These are phyloP conservation scores for Lactarius trivialis DNA, from an alignment of 768 basidiomycete genomes.

Conservation along the genomic window DNA sequence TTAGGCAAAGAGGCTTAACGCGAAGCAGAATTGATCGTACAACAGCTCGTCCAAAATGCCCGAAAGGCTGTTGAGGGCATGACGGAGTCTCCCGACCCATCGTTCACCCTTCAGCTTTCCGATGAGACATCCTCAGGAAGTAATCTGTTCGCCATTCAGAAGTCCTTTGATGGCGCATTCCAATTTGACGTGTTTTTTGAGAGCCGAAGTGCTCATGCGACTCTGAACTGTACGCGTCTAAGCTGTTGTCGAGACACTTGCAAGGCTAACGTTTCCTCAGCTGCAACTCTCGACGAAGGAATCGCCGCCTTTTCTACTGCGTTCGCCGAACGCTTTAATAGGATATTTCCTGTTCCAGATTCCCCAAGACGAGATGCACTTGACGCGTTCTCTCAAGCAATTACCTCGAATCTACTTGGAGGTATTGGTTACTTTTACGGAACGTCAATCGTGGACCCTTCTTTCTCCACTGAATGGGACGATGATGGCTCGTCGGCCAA, in stretches of 20 bases:
- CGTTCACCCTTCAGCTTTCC: slow-evolving; percentile 68
- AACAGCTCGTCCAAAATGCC: slow-evolving; percentile 53
- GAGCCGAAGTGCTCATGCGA: slow-evolving; percentile 58
- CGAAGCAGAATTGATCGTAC: slow-evolving; percentile 52
- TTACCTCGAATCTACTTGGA: slow-evolving; percentile 87
- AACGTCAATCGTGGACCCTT: slow-evolving; percentile 75
- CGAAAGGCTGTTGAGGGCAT: slow-evolving; percentile 49
- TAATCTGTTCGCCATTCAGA: slow-evolving; percentile 86
- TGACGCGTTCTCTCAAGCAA: slow-evolving; percentile 72
- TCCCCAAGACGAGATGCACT: slow-evolving; percentile 46
- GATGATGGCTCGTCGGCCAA: slow-evolving; percentile 45
- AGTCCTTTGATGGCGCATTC: slow-evolving; percentile 76
- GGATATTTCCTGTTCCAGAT: slow-evolving; percentile 60
- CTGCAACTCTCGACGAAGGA: slow-evolving; percentile 56
- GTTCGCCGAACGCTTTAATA: slow-evolving; percentile 62
- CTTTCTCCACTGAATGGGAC: slow-evolving; percentile 90
- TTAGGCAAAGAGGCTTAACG: background rate
- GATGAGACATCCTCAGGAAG: slow-evolving; percentile 66
- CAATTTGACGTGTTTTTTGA: slow-evolving; percentile 89
- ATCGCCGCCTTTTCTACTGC: slow-evolving; percentile 56
- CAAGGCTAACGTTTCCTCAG: slow-evolving; percentile 34
- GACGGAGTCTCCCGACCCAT: slow-evolving; percentile 67
- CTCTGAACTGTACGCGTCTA: slow-evolving; percentile 50
- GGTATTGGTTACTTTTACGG: slow-evolving; percentile 96
- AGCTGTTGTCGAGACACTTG: background rate